Conservation (phyloP, 2,329 filamentous ascomycete species). For the Aspergillus nomiae region DNA sequence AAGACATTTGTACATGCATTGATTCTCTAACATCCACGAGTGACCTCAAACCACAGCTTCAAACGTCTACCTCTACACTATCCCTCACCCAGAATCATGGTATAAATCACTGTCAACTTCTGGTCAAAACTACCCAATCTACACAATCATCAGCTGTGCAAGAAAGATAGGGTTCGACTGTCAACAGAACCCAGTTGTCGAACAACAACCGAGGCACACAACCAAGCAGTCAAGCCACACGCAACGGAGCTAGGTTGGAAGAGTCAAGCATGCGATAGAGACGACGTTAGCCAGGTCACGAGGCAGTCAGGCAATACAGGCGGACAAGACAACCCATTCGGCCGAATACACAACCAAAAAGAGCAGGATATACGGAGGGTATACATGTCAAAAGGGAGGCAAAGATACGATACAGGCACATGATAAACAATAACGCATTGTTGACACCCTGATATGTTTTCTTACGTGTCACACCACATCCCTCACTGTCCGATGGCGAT, state of each 20-base stretch:
- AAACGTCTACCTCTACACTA: background rate
- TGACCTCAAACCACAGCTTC: background rate
- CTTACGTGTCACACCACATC: conserved; percentile 6
- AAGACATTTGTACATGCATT: background rate
- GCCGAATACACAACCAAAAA: background rate
- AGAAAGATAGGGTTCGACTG: background rate
- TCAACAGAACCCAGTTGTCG: background rate
- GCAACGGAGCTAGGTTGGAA: background rate
- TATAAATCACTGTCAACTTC: background rate
- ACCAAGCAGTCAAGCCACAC: background rate
- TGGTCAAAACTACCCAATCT: background rate
- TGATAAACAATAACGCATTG: background rate
- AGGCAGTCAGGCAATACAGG: background rate
- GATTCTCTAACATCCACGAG: background rate
- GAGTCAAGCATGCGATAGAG: background rate
- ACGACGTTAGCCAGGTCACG: background rate
- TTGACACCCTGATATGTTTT: background rate
- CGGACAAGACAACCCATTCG: background rate
- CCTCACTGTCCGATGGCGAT: conserved; percentile 1
- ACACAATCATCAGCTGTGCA: background rate
- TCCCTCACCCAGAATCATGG: background rate
- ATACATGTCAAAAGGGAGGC: no score
- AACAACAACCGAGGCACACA: background rate
- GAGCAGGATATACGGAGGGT: background rate
- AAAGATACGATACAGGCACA: background rate